Conservation (phyloP, 169 alveolate genomes). For the Eimeria praecox region DNA sequence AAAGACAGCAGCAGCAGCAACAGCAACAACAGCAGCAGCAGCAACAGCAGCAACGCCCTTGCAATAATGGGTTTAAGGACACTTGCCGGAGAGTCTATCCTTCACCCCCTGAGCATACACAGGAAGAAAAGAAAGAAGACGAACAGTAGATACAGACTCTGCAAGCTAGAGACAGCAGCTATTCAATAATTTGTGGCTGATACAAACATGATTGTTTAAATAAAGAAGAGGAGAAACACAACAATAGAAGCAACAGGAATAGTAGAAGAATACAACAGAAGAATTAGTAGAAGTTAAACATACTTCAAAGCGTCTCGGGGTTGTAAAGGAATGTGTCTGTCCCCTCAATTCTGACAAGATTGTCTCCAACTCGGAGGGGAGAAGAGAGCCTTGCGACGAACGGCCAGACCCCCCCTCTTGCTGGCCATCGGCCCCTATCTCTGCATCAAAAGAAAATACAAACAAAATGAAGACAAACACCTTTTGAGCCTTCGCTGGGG, state of each 20-base stretch:
- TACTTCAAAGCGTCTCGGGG: background rate
- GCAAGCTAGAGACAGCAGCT: too few species aligned
- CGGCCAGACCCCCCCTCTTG: background rate
- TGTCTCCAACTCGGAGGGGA: background rate
- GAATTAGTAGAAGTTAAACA: background rate
- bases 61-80: background rate
- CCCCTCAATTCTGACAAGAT: background rate
- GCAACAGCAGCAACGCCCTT: constrained; percentile 12
- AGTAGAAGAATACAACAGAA: constrained; percentile 14
- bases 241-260: background rate
- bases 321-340: background rate
- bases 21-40: constrained; percentile 39
- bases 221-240: background rate
- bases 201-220: background rate
- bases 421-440: background rate
- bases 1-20: background rate
- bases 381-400: background rate
- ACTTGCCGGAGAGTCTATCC: background rate
- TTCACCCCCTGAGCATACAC: background rate
- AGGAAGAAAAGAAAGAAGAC: background rate
- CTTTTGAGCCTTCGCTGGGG: too few species aligned
- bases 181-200: too few species aligned
- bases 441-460: background rate
- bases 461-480: background rate
- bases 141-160: too few species aligned